These are phyloP conservation scores for Aspergillus latus DNA, from an alignment of 2,329 filamentous ascomycete genomes.

Conservation along the genomic window DNA sequence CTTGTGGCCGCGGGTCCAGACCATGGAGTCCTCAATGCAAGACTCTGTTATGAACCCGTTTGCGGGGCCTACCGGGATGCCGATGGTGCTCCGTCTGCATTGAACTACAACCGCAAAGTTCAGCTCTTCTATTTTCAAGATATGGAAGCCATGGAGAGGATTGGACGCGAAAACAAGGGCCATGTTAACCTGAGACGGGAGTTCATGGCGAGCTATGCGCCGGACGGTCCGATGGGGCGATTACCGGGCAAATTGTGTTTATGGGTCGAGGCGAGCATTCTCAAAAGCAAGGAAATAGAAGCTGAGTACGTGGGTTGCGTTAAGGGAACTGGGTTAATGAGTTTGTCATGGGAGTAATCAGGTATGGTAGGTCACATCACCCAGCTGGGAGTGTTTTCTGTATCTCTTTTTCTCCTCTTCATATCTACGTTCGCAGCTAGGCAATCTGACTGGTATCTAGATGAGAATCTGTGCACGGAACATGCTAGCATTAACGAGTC, in stretches of 20 bases:
- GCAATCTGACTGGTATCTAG: too few species aligned
- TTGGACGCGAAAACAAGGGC: conserved; percentile 12
- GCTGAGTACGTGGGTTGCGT: conserved; percentile 23
- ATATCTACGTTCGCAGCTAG: too few species aligned
- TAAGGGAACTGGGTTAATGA: conserved; percentile 20
- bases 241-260: conserved; percentile 10
- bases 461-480: too few species aligned
- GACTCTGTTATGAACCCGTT: conserved; percentile 16
- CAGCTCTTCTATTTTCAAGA: conserved; percentile 24
- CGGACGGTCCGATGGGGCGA: conserved; percentile 6
- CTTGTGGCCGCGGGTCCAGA: conserved; percentile 6
- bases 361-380: too few species aligned
- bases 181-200: conserved; percentile 16
- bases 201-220: conserved; percentile 18
- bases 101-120: conserved; percentile 17
- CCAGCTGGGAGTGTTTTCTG: too few species aligned
- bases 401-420: too few species aligned
- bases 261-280: conserved; percentile 21
- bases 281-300: conserved; percentile 17
- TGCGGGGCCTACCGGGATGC: neutral
- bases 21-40: conserved; percentile 9
- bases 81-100: neutral
- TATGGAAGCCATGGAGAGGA: conserved; percentile 16
- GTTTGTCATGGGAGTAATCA: neutral
- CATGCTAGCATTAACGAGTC: too few species aligned